A percentile compares a stretch with the other conserved stretches of the same genome.
Conservation (phyloP, 2,329 filamentous ascomycete species). For the Akanthomyces uredinophilus region DNA sequence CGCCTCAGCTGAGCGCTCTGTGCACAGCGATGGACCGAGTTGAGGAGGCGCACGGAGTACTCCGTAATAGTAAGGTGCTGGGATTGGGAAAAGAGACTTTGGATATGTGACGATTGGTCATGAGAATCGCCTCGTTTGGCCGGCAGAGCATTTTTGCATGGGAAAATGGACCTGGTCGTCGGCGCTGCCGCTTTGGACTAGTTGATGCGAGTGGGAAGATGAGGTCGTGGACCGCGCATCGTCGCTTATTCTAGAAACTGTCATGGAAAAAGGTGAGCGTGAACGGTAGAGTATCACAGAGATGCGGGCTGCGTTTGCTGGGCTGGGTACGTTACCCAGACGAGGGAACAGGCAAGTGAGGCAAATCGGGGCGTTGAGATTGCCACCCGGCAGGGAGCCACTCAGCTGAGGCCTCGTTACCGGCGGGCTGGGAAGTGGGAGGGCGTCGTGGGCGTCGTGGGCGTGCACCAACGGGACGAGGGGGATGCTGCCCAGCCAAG, state of each 20-base stretch:
- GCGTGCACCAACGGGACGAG: neutral
- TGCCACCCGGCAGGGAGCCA: neutral
- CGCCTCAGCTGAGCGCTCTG: conserved; percentile 12
- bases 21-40: conserved; percentile 2
- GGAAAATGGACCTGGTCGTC: neutral
- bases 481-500: no score
- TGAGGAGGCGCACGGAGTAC: neutral
- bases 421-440: neutral
- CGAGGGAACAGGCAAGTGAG: neutral
- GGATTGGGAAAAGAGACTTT: neutral
- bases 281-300: neutral
- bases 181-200: neutral
- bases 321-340: conserved; percentile 10
- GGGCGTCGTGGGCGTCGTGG: no score
- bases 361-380: conserved; percentile 1
- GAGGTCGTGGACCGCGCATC: conserved; percentile 5
- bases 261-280: neutral
- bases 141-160: neutral
- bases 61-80: no score
- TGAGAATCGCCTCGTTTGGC: neutral
- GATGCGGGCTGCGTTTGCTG: neutral
- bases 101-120: neutral
- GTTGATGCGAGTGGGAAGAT: neutral
- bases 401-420: conserved; percentile 12
- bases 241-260: conserved; percentile 4